Evolutionary conservation across 805 yeast species (phyloP).

Genomic region (Pichia deserticola): DNA sequence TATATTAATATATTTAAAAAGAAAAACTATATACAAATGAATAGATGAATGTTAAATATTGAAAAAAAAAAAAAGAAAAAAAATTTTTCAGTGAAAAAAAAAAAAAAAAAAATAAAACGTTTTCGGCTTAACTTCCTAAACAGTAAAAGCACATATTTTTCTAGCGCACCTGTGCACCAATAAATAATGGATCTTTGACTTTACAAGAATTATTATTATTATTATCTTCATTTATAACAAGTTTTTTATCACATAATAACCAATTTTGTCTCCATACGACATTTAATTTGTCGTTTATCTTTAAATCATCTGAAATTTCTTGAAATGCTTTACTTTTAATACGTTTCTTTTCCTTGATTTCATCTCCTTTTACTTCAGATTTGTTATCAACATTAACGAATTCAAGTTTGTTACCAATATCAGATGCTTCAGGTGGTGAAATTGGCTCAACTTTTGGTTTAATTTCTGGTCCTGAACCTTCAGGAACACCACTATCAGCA

Average conservation of each 20-base stretch:
- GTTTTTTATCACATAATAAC: background rate
- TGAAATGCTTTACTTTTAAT: conserved; percentile 5
- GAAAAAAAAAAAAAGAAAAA: background rate
- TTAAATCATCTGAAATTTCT: background rate
- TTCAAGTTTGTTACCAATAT: conserved; percentile 26
- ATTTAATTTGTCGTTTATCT: background rate
- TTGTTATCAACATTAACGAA: background rate
- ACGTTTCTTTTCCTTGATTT: conserved; percentile 2
- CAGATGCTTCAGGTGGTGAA: conserved; percentile 33
- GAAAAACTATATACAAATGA: background rate
- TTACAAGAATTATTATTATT: background rate
- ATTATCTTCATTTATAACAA: background rate
- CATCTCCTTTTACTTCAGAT: background rate
- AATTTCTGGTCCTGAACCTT: background rate
- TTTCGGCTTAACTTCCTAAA: no score
- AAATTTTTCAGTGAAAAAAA: background rate
- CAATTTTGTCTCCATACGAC: conserved; percentile 1
- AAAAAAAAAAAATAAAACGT: background rate
- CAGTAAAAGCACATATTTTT: no score
- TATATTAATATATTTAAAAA: no score
- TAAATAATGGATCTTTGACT: background rate
- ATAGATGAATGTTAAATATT: background rate
- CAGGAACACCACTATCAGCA: conserved; percentile 27
- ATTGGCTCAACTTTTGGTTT: conserved; percentile 36
- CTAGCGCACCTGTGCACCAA: conserved; percentile 6